Conservation (phyloP, 352 stramenopile genomes). For the Aphanomyces stellatus region DNA sequence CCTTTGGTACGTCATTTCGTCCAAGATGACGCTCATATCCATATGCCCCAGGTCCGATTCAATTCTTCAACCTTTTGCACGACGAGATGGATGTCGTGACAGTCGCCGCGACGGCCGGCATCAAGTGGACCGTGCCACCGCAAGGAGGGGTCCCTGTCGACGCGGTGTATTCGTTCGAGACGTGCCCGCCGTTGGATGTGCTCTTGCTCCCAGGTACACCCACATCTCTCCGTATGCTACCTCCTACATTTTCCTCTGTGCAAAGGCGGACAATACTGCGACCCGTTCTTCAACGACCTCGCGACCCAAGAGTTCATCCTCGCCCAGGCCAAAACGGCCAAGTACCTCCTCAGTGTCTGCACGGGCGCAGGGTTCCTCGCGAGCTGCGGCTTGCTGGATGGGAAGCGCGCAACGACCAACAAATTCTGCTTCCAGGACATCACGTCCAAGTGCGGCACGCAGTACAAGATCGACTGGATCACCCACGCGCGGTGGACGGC, state of each 20-base stretch:
- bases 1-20: background rate
- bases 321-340: background rate
- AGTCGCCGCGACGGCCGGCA: background rate
- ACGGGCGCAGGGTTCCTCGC: conserved; percentile 40
- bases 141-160: background rate
- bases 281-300: background rate
- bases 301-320: background rate
- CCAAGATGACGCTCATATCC: too few species aligned
- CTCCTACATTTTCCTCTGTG: background rate
- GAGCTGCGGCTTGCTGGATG: conserved; percentile 34
- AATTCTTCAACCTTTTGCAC: background rate
- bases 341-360: conserved; percentile 43
- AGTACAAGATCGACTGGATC: conserved; percentile 39
- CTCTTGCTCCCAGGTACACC: background rate
- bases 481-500: conserved; percentile 49
- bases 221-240: too few species aligned
- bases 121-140: background rate
- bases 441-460: conserved; percentile 7
- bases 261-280: background rate
- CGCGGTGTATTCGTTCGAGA: background rate
- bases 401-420: conserved; percentile 49
- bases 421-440: conserved; percentile 41
- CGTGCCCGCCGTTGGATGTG: background rate
- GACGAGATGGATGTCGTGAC: background rate
- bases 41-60: background rate